Percentiles rank a stretch among this genome's conserved stretches.
These are phyloP conservation scores for Kondoa subrosea DNA, from an alignment of 768 basidiomycete genomes.

Conservation along the genomic window DNA sequence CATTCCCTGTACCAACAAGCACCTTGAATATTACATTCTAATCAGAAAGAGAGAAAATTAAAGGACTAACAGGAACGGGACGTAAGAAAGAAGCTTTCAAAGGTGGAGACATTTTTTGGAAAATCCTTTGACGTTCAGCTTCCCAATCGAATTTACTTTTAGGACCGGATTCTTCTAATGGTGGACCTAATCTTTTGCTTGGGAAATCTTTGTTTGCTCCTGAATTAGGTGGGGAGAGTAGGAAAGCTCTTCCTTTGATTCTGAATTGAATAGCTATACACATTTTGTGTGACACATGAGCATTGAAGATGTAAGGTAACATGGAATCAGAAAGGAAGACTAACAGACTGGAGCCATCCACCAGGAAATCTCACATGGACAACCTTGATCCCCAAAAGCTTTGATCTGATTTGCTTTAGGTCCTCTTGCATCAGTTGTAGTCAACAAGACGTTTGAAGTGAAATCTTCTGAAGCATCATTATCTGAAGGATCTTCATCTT, in stretches of 20 bases:
- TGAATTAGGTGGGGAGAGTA: conserved; percentile 43
- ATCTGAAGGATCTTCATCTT: conserved; percentile 18
- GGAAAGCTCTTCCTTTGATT: conserved; percentile 42
- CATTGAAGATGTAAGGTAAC: not conserved
- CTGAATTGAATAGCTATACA: conserved; percentile 57
- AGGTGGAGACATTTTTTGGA: conserved; percentile 41
- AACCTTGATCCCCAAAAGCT: not conserved
- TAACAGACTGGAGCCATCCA: not conserved
- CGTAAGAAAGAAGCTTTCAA: conserved; percentile 60
- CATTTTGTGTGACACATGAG: conserved; percentile 16
- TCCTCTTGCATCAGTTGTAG: conserved; percentile 13
- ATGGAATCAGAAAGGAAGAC: not conserved
- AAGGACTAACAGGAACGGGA: conserved; percentile 41
- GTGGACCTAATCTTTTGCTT: conserved; percentile 21
- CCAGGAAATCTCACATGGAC: not conserved
- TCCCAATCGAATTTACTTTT: conserved; percentile 42
- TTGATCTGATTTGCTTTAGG: conserved; percentile 1
- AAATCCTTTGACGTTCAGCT: conserved; percentile 44
- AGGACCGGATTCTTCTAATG: conserved; percentile 11
- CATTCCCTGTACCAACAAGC: not conserved
- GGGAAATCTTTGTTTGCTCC: conserved; percentile 33
- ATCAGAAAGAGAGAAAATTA: not conserved
- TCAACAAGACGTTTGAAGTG: conserved; percentile 12
- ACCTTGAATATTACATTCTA: not conserved
- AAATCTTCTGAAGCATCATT: conserved; percentile 9